Conservation (phyloP, 495 filamentous ascomycete genomes). For the Platismatia glauca region DNA sequence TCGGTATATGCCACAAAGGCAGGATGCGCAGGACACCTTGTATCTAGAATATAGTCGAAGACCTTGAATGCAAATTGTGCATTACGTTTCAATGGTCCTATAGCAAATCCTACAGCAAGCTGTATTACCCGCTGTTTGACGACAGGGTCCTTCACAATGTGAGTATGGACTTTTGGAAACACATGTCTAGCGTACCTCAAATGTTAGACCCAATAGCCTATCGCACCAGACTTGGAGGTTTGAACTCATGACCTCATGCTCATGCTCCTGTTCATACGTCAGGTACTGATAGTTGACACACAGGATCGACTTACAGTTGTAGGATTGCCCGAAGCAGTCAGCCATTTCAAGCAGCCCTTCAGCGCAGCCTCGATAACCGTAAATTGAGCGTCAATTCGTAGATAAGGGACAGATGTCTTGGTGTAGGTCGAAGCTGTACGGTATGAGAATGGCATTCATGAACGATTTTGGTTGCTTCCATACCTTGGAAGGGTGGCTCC, state of each 20-base stretch:
- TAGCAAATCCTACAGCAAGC: conserved; percentile 75
- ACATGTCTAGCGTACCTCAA: conserved; percentile 47
- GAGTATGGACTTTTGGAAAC: conserved; percentile 8
- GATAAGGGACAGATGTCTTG: conserved; percentile 66
- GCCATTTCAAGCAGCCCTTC: conserved; percentile 83
- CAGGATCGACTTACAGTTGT: conserved; percentile 38
- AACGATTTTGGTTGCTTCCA: conserved; percentile 22
- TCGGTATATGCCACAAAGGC: conserved; percentile 69
- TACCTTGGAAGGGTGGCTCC: conserved; percentile 59
- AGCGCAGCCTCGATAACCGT: conserved; percentile 85
- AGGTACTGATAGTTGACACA: conserved; percentile 18
- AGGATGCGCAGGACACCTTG: conserved; percentile 58
- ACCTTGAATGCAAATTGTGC: conserved; percentile 75
- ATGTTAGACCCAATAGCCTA: conserved; percentile 60
- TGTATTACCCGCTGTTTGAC: conserved; percentile 78
- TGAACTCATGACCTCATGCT: conserved; percentile 51
- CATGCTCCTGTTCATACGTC: conserved; percentile 42
- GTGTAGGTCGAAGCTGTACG: conserved; percentile 46
- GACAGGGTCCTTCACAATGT: conserved; percentile 58
- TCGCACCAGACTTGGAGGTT: conserved; percentile 76
- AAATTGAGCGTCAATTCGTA: conserved; percentile 81
- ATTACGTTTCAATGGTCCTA: conserved; percentile 67
- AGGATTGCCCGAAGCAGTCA: conserved; percentile 42
- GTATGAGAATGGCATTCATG: background rate
- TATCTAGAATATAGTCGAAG: conserved; percentile 81